Evolutionary conservation across 371 early-diverging fungal species (phyloP), one percentile per base, ranked within the genome.

Genomic region (Mucor piriformis): DNA sequence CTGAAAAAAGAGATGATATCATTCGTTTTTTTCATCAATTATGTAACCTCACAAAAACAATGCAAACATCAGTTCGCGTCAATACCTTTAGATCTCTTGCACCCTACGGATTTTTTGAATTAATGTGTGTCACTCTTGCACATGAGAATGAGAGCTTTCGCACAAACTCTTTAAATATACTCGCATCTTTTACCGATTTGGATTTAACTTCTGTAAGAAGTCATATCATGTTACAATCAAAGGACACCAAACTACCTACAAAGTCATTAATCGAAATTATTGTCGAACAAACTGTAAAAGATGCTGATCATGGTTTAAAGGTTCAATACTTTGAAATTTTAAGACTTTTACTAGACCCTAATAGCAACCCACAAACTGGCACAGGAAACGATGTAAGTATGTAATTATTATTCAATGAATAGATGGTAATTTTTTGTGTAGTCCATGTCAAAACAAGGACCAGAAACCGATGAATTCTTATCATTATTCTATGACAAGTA

Each of bases 1-100:
- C 11, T 8, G 81, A 81, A 15, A 74, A 73, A 63, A 86, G 79
- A 61, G 77, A 70, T 16, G 90, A 93, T 13, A 91, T 84, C 2
- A 77, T 92, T 25, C 60, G 81, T 47, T 95, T 95, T 68, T 73
- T 93, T 0, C 84, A 85, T 16, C 92, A 94, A 62, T 70, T 94
- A 35, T 90, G 86, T 60, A 51, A 77, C 7, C 77, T 95, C 38
- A 83, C 89, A 6, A 92, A 88, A 60, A 74, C 74, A 18, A 73
- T 93, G 47, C 93, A 91, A 27, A 59, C 77, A 4, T 62, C 74
- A 8, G 73, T 72, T 48, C 83, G 91, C 7, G 69, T 77, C 10
- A 73, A 79, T 10, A 1, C 50, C 20, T 47, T 18, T 56, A 86
- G 91, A 52, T 73, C 87, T 1, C 77, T 94, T 57, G 83, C 81